A percentile compares a stretch with the other conserved stretches of the same genome.
phyloP scores from a whole-genome alignment of 1,284 basidiomycete species.

The Ustilago hordei region DNA sequence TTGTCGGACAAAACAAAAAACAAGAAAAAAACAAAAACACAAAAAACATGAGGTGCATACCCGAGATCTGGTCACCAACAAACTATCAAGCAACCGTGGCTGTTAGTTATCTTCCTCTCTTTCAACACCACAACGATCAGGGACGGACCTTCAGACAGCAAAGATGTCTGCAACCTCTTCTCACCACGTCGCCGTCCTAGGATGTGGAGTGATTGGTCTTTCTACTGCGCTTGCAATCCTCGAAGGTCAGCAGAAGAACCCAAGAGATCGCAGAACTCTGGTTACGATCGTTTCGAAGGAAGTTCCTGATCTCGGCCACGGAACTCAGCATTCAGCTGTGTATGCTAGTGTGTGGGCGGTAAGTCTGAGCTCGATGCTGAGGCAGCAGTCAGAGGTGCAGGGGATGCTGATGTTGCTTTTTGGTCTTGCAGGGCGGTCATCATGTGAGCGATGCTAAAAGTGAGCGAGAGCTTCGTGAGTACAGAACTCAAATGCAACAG shows the following conservation, averaged over 20 bases:
- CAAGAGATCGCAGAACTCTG: not conserved
- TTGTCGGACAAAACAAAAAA: constrained; percentile 12
- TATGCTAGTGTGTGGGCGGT: constrained; percentile 55
- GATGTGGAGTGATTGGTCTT: constrained; percentile 55
- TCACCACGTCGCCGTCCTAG: constrained; percentile 36
- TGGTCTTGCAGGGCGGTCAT: constrained; percentile 31
- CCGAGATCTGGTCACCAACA: not conserved
- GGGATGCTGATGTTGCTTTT: not conserved
- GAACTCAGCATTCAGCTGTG: constrained; percentile 25
- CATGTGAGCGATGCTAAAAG: constrained; percentile 54
- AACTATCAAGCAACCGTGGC: not conserved
- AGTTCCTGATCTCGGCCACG: constrained; percentile 21
- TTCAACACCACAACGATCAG: not conserved
- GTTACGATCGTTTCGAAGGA: constrained; percentile 48
- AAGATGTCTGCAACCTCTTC: not conserved
- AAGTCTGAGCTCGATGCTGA: constrained; percentile 5
- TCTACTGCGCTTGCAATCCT: constrained; percentile 46
- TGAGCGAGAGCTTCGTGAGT: constrained; percentile 31
- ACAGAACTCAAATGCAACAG: too few relatives aligned
- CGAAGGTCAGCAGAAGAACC: constrained; percentile 19
- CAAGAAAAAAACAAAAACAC: not conserved
- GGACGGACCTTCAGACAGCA: not conserved
- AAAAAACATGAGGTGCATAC: not conserved
- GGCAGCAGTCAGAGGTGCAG: not conserved
- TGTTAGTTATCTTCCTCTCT: not conserved